phyloP scores from a whole-genome alignment of 495 filamentous ascomycete genomes.

The Massariosphaeria phaeospora region DNA sequence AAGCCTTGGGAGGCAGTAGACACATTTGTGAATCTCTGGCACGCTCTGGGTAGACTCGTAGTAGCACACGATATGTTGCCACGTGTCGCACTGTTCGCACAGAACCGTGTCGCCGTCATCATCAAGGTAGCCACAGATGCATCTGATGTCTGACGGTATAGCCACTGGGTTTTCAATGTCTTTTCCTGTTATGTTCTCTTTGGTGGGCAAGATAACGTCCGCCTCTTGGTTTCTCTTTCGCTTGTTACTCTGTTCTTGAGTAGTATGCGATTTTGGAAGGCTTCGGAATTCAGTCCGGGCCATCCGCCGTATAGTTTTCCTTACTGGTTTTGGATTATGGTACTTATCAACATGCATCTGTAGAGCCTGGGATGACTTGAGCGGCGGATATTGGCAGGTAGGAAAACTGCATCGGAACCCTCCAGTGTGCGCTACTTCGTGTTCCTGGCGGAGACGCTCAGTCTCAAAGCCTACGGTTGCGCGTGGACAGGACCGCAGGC shows the following conservation, averaged over 20 bases:
- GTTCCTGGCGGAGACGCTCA: background rate
- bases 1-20: slow-evolving; percentile 71
- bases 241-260: too few species aligned
- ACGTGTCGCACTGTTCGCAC: slow-evolving; percentile 92
- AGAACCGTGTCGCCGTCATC: slow-evolving; percentile 97
- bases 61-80: slow-evolving; percentile 97
- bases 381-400: background rate
- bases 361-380: background rate
- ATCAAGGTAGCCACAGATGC: slow-evolving; percentile 85
- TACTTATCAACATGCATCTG: background rate
- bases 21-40: slow-evolving; percentile 79
- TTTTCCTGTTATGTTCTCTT: too few species aligned
- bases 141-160: slow-evolving; percentile 96
- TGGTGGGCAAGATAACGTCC: too few species aligned
- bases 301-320: slow-evolving; percentile 1
- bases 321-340: background rate
- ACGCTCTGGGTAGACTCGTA: slow-evolving; percentile 65
- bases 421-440: slow-evolving; percentile 1
- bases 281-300: too few species aligned
- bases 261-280: too few species aligned
- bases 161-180: too few species aligned
- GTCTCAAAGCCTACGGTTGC: background rate
- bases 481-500: background rate
- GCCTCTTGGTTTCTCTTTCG: too few species aligned
- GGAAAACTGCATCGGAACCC: slow-evolving; percentile 1